These are phyloP conservation scores for Russula sp. DNA, from an alignment of 768 basidiomycete species.

Conservation along the genomic window DNA sequence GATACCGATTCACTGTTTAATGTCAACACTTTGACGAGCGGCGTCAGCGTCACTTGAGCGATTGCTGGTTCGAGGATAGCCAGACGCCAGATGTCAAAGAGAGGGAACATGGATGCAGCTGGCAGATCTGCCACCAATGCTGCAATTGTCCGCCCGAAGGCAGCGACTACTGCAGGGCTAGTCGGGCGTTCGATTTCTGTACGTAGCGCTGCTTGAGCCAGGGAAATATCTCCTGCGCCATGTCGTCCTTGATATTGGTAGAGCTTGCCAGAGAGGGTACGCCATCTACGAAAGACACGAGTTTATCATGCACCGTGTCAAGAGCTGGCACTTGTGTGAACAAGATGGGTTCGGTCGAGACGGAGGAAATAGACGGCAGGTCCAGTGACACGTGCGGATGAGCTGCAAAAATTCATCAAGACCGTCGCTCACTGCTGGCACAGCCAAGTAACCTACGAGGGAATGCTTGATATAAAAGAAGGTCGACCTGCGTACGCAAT, in stretches of 20 bases:
- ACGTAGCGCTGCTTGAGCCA: slow-evolving; percentile 64
- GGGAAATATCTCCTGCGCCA: slow-evolving; percentile 52
- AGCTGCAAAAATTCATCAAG: slow-evolving; percentile 43
- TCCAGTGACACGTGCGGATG: slow-evolving; percentile 68
- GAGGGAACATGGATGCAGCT: slow-evolving; percentile 63
- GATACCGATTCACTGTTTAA: slow-evolving; percentile 36
- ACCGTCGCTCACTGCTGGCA: slow-evolving; percentile 1
- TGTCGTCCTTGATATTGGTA: slow-evolving; percentile 45
- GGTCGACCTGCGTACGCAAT: slow-evolving; percentile 67
- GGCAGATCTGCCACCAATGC: slow-evolving; percentile 48
- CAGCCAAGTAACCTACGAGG: slow-evolving; percentile 60
- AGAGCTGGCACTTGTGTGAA: slow-evolving; percentile 69
- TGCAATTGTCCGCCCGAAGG: slow-evolving; percentile 42
- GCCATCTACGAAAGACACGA: slow-evolving; percentile 59
- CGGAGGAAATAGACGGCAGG: slow-evolving; percentile 56
- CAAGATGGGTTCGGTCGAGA: slow-evolving; percentile 72
- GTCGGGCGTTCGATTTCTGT: slow-evolving; percentile 27
- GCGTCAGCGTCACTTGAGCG: slow-evolving; percentile 40
- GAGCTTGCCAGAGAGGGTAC: slow-evolving; percentile 38
- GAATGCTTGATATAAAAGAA: slow-evolving; percentile 71
- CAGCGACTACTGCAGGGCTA: slow-evolving; percentile 34
- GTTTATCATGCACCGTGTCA: slow-evolving; percentile 59
- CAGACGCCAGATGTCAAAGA: slow-evolving; percentile 81
- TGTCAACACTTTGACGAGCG: slow-evolving; percentile 47
- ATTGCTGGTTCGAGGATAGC: slow-evolving; percentile 57